phyloP scores from a whole-genome alignment of 2,329 filamentous ascomycete species.

The Cladorrhinum sp. region DNA sequence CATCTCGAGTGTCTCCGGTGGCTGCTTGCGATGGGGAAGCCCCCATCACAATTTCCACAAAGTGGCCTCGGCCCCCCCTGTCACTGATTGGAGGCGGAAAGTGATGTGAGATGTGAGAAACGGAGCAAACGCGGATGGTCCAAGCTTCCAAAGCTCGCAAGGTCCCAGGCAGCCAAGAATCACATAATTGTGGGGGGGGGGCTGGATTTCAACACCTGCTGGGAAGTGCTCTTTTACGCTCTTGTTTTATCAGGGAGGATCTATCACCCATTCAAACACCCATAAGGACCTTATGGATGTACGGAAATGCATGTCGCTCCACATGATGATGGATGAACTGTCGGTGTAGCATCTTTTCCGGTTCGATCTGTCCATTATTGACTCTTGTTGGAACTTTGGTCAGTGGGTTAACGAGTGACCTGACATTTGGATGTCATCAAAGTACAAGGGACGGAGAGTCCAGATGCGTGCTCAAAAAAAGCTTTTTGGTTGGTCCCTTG shows the following conservation, averaged over 20 bases:
- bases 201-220: background rate
- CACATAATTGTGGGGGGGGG: background rate
- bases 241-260: too few relatives aligned
- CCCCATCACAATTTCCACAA: slow-evolving; percentile 26
- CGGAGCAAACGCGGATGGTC: slow-evolving; percentile 9
- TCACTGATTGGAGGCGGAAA: background rate
- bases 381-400: background rate
- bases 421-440: background rate
- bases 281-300: too few relatives aligned
- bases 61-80: slow-evolving; percentile 23
- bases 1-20: slow-evolving; percentile 14
- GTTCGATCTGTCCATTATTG: background rate
- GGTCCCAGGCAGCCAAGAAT: too few relatives aligned
- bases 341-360: too few relatives aligned
- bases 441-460: slow-evolving; percentile 7
- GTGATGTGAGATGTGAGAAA: background rate
- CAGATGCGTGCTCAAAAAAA: slow-evolving; percentile 15
- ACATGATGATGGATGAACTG: background rate
- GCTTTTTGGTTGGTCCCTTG: slow-evolving; percentile 18
- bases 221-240: too few relatives aligned
- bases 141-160: background rate
- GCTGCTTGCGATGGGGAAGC: slow-evolving; percentile 3
- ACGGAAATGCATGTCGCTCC: background rate
- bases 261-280: too few relatives aligned
- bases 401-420: background rate